These are phyloP conservation scores for Pseudoneurospora amorphoporcata DNA, from an alignment of 495 filamentous ascomycete species.

Conservation along the genomic window DNA sequence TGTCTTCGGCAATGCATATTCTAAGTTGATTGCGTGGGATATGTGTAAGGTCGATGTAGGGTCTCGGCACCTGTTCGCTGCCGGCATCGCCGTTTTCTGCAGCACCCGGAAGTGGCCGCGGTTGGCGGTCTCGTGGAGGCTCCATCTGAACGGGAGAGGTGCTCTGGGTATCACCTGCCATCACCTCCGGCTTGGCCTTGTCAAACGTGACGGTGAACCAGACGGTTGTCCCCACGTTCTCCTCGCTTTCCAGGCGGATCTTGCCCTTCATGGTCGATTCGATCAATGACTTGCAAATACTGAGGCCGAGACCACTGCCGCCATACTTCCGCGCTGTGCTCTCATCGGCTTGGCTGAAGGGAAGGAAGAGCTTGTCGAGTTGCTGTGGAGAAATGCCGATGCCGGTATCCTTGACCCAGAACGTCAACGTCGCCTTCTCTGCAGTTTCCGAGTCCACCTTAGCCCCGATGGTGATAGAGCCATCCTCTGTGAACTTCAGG, in stretches of 20 bases:
- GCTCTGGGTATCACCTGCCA: conserved; percentile 37
- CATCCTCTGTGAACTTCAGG: conserved; percentile 85
- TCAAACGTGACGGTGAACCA: conserved; percentile 75
- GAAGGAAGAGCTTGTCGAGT: conserved; percentile 73
- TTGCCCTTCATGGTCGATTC: conserved; percentile 80
- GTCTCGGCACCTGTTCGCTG: conserved; percentile 25
- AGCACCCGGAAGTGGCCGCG: conserved; percentile 21
- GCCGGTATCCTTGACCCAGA: conserved; percentile 81
- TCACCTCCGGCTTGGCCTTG: conserved; percentile 51
- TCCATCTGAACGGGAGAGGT: conserved; percentile 19
- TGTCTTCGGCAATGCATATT: conserved; percentile 87
- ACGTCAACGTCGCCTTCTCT: conserved; percentile 61
- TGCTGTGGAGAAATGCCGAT: conserved; percentile 81
- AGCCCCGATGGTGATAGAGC: conserved; percentile 71
- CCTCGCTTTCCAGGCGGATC: conserved; percentile 69
- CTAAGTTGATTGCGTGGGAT: conserved; percentile 69
- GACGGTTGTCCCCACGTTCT: conserved; percentile 71
- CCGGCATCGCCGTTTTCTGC: background rate
- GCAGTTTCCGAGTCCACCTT: conserved; percentile 58
- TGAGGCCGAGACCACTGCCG: conserved; percentile 80
- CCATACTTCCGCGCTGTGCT: conserved; percentile 83
- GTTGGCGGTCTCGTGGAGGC: conserved; percentile 50
- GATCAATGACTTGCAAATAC: conserved; percentile 91
- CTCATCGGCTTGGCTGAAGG: conserved; percentile 83
- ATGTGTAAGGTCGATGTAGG: conserved; percentile 48